Conservation (phyloP, 1,284 basidiomycete genomes). For the Ceratorhiza oryzae-sativae region DNA sequence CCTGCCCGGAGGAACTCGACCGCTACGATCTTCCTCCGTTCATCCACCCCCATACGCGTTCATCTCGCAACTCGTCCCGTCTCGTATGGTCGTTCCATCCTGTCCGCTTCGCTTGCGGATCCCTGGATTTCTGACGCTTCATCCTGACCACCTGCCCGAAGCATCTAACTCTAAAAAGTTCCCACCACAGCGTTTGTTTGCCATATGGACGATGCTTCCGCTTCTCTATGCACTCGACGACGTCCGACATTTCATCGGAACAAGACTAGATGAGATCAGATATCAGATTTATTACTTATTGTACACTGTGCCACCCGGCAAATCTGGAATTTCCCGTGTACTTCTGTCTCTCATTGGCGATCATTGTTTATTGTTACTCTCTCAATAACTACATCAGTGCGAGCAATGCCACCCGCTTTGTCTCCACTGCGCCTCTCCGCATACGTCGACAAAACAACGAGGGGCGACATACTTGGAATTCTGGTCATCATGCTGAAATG, state of each 20-base stretch:
- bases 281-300: not conserved
- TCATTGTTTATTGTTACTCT: not conserved
- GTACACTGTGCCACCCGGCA: not conserved
- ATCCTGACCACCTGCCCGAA: not conserved
- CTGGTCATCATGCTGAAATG: not conserved
- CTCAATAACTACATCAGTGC: not conserved
- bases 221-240: slow-evolving; percentile 1
- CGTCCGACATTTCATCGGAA: slow-evolving; percentile 6
- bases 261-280: slow-evolving; percentile 2
- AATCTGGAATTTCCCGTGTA: not conserved
- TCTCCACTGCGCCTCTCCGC: not conserved
- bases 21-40: slow-evolving; percentile 1
- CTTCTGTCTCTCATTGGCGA: not conserved
- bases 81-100: not conserved
- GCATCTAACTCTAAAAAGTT: slow-evolving; percentile 8
- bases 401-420: not conserved
- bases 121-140: not conserved
- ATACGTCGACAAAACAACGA: not conserved
- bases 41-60: not conserved
- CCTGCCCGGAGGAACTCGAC: slow-evolving; percentile 1
- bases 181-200: slow-evolving; percentile 6
- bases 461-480: not conserved
- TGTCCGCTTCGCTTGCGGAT: not conserved
- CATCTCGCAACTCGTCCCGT: too few species aligned
- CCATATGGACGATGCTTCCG: slow-evolving; percentile 12